phyloP scores from a whole-genome alignment of 1,284 basidiomycete genomes.

The Cystobasidium slooffiae region DNA sequence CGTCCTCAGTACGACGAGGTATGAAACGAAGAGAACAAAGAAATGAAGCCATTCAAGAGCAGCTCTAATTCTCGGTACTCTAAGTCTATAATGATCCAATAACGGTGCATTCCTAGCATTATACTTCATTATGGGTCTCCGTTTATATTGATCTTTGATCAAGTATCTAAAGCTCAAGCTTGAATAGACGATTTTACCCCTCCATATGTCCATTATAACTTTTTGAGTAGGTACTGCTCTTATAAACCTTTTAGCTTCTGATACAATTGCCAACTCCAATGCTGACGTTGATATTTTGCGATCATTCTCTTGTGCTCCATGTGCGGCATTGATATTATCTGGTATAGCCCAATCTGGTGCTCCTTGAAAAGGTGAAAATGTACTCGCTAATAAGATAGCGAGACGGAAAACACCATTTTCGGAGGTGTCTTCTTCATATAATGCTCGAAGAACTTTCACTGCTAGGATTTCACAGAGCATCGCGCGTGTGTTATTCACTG shows the following conservation, averaged over 20 bases:
- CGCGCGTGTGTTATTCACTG: slow-evolving; percentile 48
- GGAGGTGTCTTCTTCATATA: slow-evolving; percentile 42
- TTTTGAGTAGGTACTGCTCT: slow-evolving; percentile 45
- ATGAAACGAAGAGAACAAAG: slow-evolving; percentile 56
- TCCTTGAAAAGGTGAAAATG: slow-evolving; percentile 52
- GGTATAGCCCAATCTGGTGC: slow-evolving; percentile 47
- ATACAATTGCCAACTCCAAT: slow-evolving; percentile 43
- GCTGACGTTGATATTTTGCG: slow-evolving; percentile 42
- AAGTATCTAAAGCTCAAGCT: slow-evolving; percentile 53
- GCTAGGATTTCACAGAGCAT: slow-evolving; percentile 54
- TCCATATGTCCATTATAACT: slow-evolving; percentile 52
- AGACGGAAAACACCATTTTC: slow-evolving; percentile 48
- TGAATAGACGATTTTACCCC: slow-evolving; percentile 53
- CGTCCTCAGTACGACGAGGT: slow-evolving; percentile 52
- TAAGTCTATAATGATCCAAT: slow-evolving; percentile 58
- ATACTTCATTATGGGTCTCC: slow-evolving; percentile 57
- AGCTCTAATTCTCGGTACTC: slow-evolving; percentile 56
- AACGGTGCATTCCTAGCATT: slow-evolving; percentile 57
- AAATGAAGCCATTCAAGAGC: slow-evolving; percentile 55
- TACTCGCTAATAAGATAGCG: slow-evolving; percentile 49
- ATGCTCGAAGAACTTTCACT: slow-evolving; percentile 49
- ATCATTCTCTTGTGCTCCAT: slow-evolving; percentile 28
- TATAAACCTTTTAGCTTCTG: slow-evolving; percentile 44
- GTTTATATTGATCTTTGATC: slow-evolving; percentile 58
- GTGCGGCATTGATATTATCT: background rate